phyloP scores from a whole-genome alignment of 352 stramenopile genomes.

The Phytophthora boehmeriae region DNA sequence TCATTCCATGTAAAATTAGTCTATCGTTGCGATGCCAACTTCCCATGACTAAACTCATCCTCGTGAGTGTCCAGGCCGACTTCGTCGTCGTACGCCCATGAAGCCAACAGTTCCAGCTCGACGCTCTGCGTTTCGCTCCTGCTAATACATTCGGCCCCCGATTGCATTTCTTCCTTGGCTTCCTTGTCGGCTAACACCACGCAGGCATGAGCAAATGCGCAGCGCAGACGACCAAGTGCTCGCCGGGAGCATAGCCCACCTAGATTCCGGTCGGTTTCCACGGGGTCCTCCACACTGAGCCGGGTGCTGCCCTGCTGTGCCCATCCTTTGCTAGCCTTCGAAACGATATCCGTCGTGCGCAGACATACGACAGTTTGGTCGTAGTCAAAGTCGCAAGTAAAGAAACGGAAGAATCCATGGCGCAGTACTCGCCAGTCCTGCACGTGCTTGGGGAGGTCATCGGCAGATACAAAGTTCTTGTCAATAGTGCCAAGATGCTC shows the following conservation, averaged over 20 bases:
- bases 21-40: conserved; percentile 1
- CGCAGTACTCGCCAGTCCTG: conserved; percentile 45
- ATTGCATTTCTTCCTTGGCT: conserved; percentile 1
- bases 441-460: conserved; percentile 4
- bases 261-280: conserved; percentile 73
- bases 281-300: conserved; percentile 79
- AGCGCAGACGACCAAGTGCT: conserved; percentile 55
- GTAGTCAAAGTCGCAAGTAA: conserved; percentile 74
- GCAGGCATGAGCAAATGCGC: conserved; percentile 55
- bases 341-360: conserved; percentile 32
- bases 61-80: conserved; percentile 3
- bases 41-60: conserved; percentile 18
- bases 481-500: conserved; percentile 17
- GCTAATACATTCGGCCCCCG: background rate
- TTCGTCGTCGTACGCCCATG: conserved; percentile 39
- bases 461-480: conserved; percentile 21
- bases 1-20: conserved; percentile 28
- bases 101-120: conserved; percentile 23
- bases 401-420: conserved; percentile 77
- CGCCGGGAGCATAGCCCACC: conserved; percentile 68
- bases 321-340: conserved; percentile 59
- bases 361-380: conserved; percentile 66
- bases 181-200: conserved; percentile 33
- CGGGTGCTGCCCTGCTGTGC: conserved; percentile 35
- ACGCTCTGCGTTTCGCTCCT: conserved; percentile 4